Evolutionary conservation across 2,329 filamentous ascomycete species (phyloP).

Genomic region (Trichothecium roseum): DNA sequence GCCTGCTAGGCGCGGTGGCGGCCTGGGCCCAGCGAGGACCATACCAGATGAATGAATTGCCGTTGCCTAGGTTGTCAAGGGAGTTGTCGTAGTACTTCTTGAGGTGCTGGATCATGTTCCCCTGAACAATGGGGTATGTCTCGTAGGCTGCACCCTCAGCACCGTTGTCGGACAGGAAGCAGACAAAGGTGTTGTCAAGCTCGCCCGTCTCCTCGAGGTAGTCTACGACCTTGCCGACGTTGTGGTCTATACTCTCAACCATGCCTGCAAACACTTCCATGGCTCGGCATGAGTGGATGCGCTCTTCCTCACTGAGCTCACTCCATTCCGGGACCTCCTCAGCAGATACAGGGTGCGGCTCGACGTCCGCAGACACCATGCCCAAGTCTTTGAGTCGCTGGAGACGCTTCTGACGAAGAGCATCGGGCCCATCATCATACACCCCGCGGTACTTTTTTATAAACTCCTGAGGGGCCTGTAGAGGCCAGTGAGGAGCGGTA

Average conservation of each 20-base stretch:
- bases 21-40: conserved; percentile 43
- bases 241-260: conserved; percentile 40
- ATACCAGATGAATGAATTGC: conserved; percentile 50
- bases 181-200: conserved; percentile 42
- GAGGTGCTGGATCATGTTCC: conserved; percentile 9
- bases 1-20: conserved; percentile 23
- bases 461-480: conserved; percentile 46
- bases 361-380: conserved; percentile 38
- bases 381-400: conserved; percentile 46
- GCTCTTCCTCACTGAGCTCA: conserved; percentile 28
- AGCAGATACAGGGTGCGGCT: conserved; percentile 36
- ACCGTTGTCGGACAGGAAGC: conserved; percentile 44
- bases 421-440: conserved; percentile 51
- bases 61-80: conserved; percentile 46
- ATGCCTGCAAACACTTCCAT: conserved; percentile 39
- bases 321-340: conserved; percentile 37
- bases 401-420: conserved; percentile 40
- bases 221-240: conserved; percentile 37
- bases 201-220: conserved; percentile 35
- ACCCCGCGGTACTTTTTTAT: conserved; percentile 46
- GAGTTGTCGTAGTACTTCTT: conserved; percentile 33
- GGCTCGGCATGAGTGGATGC: conserved; percentile 7
- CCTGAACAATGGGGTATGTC: conserved; percentile 41
- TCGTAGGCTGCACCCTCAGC: conserved; percentile 47
- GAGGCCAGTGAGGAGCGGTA: conserved; percentile 53